Base-by-base conservation (phyloP, 1,284 basidiomycete species). In the Boletus holoroseus region DNA sequence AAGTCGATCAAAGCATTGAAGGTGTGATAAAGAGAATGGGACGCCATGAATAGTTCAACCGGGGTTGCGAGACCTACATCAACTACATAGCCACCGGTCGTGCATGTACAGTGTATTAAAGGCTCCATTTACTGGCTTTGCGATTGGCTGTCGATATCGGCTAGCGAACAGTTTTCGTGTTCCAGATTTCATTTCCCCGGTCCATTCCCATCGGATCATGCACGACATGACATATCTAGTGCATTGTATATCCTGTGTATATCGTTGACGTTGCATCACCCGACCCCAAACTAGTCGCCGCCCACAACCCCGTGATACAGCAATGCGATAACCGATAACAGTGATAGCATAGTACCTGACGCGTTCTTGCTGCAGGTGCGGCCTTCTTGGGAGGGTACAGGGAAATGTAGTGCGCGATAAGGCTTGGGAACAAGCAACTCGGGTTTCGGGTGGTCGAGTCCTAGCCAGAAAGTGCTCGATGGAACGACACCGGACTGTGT, bases 1-100 rank as follows among this genome's bases (percentile, higher is more conserved):
- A 89, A 83, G 69, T 79, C 78, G 20, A 81, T 96, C 61, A 91
- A 86, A 67, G 82, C 88, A 32, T 68, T 94, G 62, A 89, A 87
- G 71, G 85, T 91, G 53, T 93, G 58, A 69, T 28, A 18, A 20
- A 36, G 39, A 39, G 13, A 36, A 39, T 2, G 12, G 22, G 22
- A 24, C 15, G 28, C 26, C 15, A n/a, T 44, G 27, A 30, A 26
- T 7, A 22, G 31, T 43, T 44, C 18, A 28, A 20, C 13, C 37
- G 13, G 15, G 18, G n/a, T 47, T 37, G 36, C 27, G 27, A 41
- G 27, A 47, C 22, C 24, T 37, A 22, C 30, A 20, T 20, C 39
- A 20, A 22, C 27, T 37, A 41, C 35, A 20, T 48, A 32, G 20
- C 13, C 49, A 41, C 22, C 38, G n/a, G 15, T 38, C 43, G 36